phyloP scores from a whole-genome alignment of 2,329 filamentous ascomycete species.

The Fusarium haematococcum region DNA sequence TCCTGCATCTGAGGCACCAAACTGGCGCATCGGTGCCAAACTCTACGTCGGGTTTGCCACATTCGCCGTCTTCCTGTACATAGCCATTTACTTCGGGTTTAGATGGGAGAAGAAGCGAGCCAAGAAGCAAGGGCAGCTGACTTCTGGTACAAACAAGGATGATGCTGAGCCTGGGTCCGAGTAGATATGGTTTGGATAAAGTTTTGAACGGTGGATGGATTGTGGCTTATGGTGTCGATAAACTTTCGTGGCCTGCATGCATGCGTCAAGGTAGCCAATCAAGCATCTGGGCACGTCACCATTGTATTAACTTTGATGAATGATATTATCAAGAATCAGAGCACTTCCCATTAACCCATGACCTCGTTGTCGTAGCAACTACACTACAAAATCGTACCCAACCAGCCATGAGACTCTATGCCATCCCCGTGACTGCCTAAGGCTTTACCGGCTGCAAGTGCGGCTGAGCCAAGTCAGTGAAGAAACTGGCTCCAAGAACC shows the following conservation, averaged over 20 bases:
- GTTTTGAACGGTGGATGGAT: background rate
- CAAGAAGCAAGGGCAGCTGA: background rate
- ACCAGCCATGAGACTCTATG: background rate
- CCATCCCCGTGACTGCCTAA: background rate
- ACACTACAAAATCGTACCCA: background rate
- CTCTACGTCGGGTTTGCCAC: slow-evolving; percentile 11
- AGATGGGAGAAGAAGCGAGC: slow-evolving; percentile 6
- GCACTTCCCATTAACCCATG: background rate
- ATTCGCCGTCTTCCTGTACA: slow-evolving; percentile 6
- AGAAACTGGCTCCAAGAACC: slow-evolving; percentile 62
- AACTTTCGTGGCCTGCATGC: background rate
- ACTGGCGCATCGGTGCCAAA: slow-evolving; percentile 18
- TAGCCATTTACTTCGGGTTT: slow-evolving; percentile 18
- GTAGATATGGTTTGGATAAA: background rate
- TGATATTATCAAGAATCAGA: background rate
- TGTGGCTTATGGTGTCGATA: background rate
- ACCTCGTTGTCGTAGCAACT: background rate
- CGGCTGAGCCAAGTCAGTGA: slow-evolving; percentile 57
- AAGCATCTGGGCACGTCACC: background rate
- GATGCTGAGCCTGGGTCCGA: background rate
- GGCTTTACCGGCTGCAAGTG: slow-evolving; percentile 44
- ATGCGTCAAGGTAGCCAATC: background rate
- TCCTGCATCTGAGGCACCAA: slow-evolving; percentile 6
- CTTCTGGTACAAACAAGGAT: background rate
- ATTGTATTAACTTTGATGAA: background rate